phyloP scores from a whole-genome alignment of 805 yeast genomes.

The Hermanozyma aechmeae region DNA sequence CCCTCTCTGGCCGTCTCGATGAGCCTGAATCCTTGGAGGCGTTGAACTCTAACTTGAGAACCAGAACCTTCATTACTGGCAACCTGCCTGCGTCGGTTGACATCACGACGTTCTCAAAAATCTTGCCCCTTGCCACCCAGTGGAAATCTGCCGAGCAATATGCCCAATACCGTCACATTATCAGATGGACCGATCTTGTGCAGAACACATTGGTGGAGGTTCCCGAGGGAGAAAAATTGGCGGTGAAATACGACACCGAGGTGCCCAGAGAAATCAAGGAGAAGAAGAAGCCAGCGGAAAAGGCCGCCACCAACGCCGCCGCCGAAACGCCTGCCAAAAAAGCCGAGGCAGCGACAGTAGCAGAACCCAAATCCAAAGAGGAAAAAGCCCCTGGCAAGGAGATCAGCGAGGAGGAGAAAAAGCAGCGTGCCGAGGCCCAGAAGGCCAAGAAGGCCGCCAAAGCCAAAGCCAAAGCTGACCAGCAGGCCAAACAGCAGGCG shows the following conservation, averaged over 20 bases:
- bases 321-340: conserved; percentile 17
- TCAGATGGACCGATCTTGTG: conserved; percentile 87
- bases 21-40: conserved; percentile 34
- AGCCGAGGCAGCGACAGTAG: conserved; percentile 7
- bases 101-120: conserved; percentile 55
- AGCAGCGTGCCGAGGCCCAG: conserved; percentile 44
- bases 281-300: conserved; percentile 39
- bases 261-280: conserved; percentile 71
- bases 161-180: conserved; percentile 66
- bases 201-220: conserved; percentile 59
- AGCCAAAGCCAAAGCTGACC: conserved; percentile 50
- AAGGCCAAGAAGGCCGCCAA: conserved; percentile 57
- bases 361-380: conserved; percentile 8
- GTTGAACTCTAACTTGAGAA: conserved; percentile 63
- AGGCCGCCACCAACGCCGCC: conserved; percentile 20
- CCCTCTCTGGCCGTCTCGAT: conserved; percentile 53
- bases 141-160: conserved; percentile 48
- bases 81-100: conserved; percentile 64
- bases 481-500: conserved; percentile 36
- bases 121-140: conserved; percentile 48
- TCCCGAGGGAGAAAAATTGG: conserved; percentile 43
- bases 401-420: conserved; percentile 33
- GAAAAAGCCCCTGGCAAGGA: conserved; percentile 4
- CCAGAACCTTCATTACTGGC: conserved; percentile 64
- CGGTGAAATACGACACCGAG: conserved; percentile 49